Base-by-base conservation (phyloP, 164 flowering plant genomes). In the Stephania cephalantha region DNA sequence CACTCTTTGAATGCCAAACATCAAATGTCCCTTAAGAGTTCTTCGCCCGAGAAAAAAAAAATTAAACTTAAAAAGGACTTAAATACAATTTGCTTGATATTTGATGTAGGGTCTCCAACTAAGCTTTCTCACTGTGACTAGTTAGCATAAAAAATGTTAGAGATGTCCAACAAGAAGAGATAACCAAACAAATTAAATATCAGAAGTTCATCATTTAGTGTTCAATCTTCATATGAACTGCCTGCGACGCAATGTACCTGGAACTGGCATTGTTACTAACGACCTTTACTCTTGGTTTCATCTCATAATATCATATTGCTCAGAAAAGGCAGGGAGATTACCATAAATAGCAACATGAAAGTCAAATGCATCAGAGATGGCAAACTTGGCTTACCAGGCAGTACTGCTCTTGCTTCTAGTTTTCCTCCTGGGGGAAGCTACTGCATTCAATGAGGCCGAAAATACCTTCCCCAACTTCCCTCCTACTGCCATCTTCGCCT, bases 401-500 rank as follows among this genome's bases (percentile, higher is more conserved):
- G 0, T 67, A 31, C 35, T 67, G 18, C 35, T 67, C 42, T 67
- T 67, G 44, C 5, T 67, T 67, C 44, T 67, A 9, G 11, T 30
- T 67, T 67, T 67, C 4, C 44, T 10, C 69, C 7, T 9, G 69
- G 29, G 45, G 8, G 44, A 67, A 31, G 5, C 17, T 30, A 67
- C 1, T 67, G 44, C 44, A 30, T 67, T 30, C 69, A 67, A 67
- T 7, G 13, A 58, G 6, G 20, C 20, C 64, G 4, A 35, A 35
- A 58, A 58, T 1, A 15, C 20, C 64, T 58, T 58, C 6, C 64
- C 64, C 64, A 15, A 58, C 20, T 58, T 18, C 20, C 64, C 64
- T 58, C 76, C 76, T 5, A 46, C 76, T 45, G 71, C 76, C 10
- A 48, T 74, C 22, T 74, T 74, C 48, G 76, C 52, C 17, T 74